phyloP scores from a whole-genome alignment of 768 basidiomycete species.

The Podaxis rugospora region DNA sequence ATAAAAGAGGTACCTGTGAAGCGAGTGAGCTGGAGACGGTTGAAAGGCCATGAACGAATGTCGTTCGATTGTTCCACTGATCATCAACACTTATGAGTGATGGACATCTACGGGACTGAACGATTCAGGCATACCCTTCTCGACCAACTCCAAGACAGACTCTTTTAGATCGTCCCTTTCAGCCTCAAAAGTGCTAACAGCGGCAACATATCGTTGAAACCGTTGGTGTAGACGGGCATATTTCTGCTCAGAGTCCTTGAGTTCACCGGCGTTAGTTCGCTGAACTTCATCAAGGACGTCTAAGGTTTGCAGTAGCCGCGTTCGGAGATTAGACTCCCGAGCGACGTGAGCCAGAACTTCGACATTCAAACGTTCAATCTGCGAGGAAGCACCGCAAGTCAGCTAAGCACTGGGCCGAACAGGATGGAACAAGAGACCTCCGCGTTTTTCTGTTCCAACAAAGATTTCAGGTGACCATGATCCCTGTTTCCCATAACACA shows the following conservation, averaged over 20 bases:
- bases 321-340: slow-evolving; percentile 37
- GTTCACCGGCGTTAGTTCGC: slow-evolving; percentile 33
- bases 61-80: slow-evolving; percentile 7
- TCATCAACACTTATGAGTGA: background rate
- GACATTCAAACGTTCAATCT: slow-evolving; percentile 11
- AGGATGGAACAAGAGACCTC: background rate
- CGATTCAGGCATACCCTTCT: slow-evolving; percentile 45
- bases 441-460: background rate
- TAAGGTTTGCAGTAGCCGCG: slow-evolving; percentile 43
- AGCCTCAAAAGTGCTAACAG: slow-evolving; percentile 31
- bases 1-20: slow-evolving; percentile 4
- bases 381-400: background rate
- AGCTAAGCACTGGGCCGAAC: background rate
- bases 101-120: background rate
- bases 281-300: slow-evolving; percentile 45
- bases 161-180: slow-evolving; percentile 54
- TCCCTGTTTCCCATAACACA: background rate
- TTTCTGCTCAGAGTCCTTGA: slow-evolving; percentile 26
- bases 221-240: slow-evolving; percentile 32
- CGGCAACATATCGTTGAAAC: slow-evolving; percentile 28
- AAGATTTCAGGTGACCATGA: background rate
- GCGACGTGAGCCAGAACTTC: slow-evolving; percentile 22
- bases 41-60: slow-evolving; percentile 11
- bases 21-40: slow-evolving; percentile 2
- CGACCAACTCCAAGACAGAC: slow-evolving; percentile 46